Percentiles rank a stretch among this genome's conserved stretches.
phyloP scores from a whole-genome alignment of 2,329 filamentous ascomycete species.

The Microascus cirrosus region DNA sequence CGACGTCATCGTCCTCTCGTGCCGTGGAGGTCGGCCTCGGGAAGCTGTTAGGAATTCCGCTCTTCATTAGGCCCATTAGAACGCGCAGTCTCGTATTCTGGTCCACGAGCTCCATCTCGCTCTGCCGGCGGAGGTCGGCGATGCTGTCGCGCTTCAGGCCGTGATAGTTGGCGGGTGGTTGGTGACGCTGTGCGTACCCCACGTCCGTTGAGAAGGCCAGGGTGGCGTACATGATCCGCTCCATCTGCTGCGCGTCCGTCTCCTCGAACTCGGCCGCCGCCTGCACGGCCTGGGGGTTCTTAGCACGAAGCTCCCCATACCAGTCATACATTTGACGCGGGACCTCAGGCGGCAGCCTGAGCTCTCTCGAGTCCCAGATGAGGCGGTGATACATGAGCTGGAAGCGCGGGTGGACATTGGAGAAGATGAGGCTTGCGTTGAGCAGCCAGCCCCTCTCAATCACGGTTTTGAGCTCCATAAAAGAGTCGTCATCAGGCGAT shows the following conservation, averaged over 20 bases:
- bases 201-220: background rate
- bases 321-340: background rate
- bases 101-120: background rate
- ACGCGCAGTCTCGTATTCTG: conserved; percentile 1
- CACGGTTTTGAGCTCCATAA: background rate
- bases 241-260: background rate
- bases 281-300: background rate
- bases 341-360: conserved; percentile 4
- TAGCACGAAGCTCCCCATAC: background rate
- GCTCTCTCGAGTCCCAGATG: conserved; percentile 9
- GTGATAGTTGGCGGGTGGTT: background rate
- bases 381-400: conserved; percentile 9
- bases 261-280: background rate
- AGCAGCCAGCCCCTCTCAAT: conserved; percentile 10
- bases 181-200: background rate
- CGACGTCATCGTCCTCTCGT: conserved; percentile 1
- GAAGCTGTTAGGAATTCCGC: background rate
- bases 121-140: background rate
- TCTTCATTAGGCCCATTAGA: background rate
- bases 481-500: background rate
- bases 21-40: conserved; percentile 2
- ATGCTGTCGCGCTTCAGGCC: background rate
- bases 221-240: background rate
- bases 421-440: conserved; percentile 10
- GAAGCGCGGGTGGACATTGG: conserved; percentile 6